Conservation (phyloP, 345 rosid species). For the Erucastrum elatum region DNA sequence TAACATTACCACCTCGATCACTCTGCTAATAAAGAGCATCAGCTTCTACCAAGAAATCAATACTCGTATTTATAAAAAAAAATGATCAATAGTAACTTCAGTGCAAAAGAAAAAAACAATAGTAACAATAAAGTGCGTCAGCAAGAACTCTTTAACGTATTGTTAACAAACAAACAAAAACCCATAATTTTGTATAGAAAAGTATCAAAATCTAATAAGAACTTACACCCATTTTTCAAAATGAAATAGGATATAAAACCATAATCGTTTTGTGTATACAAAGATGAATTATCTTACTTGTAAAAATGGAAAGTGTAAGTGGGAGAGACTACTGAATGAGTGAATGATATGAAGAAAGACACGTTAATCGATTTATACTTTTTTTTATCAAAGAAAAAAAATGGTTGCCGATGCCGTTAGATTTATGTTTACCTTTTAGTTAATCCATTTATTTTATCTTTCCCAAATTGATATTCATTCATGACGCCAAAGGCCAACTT, state of each 20-base stretch:
- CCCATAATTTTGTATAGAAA: neutral
- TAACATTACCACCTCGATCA: neutral
- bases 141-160: neutral
- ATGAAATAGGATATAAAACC: neutral
- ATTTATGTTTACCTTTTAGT: no score
- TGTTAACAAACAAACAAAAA: neutral
- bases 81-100: neutral
- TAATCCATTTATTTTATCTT: no score
- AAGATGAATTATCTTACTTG: no score
- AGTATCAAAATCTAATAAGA: neutral
- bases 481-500: no score
- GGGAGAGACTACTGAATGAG: neutral
- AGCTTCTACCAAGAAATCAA: neutral
- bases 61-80: no score
- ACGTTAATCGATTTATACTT: neutral
- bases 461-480: no score
- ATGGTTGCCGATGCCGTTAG: no score
- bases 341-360: neutral
- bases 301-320: neutral
- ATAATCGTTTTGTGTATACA: neutral
- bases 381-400: no score
- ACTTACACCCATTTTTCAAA: neutral
- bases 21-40: neutral
- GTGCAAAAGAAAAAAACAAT: neutral
- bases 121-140: neutral